Conservation (phyloP, 129 eudicot genomes). For the Lonicera japonica region DNA sequence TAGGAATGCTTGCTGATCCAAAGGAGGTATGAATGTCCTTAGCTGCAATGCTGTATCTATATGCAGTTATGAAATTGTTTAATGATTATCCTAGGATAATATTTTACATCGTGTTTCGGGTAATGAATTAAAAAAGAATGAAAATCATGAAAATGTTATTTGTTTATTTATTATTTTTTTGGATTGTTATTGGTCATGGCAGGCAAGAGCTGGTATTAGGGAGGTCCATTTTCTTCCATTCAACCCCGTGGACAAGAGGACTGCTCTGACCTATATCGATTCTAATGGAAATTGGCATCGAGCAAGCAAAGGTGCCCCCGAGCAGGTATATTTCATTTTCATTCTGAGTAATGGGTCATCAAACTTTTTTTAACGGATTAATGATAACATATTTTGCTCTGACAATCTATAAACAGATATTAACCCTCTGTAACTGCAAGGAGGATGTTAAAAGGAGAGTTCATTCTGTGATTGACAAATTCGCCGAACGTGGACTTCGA, state of each 20-base stretch:
- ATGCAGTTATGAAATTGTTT: too few species aligned
- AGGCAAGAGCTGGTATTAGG: constrained; percentile 68
- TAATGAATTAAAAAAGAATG: too few species aligned
- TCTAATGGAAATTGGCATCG: constrained; percentile 55
- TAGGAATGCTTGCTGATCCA: constrained; percentile 73
- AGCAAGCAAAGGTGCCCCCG: constrained; percentile 83
- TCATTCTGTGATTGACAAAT: constrained; percentile 51
- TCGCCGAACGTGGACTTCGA: constrained; percentile 68
- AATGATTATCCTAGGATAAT: too few species aligned
- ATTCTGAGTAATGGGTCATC: constrained; percentile 1
- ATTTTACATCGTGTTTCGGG: too few species aligned
- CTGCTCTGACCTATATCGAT: constrained; percentile 68
- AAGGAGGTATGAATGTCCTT: constrained; percentile 34
- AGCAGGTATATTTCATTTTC: constrained; percentile 32
- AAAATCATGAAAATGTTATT: too few species aligned
- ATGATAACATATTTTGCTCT: background rate
- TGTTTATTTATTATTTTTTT: background rate
- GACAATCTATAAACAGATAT: constrained; percentile 14
- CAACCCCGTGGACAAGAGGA: constrained; percentile 77
- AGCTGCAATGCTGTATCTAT: too few species aligned
- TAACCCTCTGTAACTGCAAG: constrained; percentile 48
- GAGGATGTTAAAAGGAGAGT: constrained; percentile 60
- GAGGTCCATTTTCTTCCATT: constrained; percentile 71
- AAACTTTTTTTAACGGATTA: background rate
- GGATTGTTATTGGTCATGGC: background rate